These are phyloP conservation scores for Gyromitra esculenta DNA, from an alignment of 2,329 filamentous ascomycete genomes.

Conservation along the genomic window DNA sequence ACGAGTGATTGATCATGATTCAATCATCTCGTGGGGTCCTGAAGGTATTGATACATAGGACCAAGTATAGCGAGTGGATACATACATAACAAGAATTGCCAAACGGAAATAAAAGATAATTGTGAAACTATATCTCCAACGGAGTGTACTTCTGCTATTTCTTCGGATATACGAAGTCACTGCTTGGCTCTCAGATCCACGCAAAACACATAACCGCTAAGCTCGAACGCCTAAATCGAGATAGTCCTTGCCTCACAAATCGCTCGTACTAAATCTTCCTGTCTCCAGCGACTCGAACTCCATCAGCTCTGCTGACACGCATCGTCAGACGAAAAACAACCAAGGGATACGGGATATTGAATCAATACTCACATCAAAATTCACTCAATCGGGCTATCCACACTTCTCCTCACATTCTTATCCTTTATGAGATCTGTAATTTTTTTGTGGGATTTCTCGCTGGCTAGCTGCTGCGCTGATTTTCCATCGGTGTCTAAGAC, in stretches of 20 bases:
- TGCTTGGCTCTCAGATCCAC: background rate
- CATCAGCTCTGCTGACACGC: background rate
- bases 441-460: background rate
- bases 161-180: background rate
- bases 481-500: background rate
- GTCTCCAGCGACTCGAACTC: background rate
- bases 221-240: no score
- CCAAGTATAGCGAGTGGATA: background rate
- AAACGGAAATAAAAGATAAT: background rate
- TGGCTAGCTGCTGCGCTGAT: background rate
- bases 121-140: background rate
- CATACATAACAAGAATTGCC: background rate
- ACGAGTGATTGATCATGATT: no score
- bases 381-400: no score
- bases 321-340: background rate
- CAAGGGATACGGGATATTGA: background rate
- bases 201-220: no score
- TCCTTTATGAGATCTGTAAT: background rate
- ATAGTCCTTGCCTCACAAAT: no score
- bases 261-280: background rate
- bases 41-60: background rate
- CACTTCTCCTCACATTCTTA: background rate
- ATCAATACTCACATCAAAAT: conserved; percentile 3
- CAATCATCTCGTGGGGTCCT: no score
- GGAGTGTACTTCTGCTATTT: background rate